These are phyloP conservation scores for Auxenochlorella pyrenoidosa DNA, from an alignment of 139 green algal genomes.

Conservation along the genomic window DNA sequence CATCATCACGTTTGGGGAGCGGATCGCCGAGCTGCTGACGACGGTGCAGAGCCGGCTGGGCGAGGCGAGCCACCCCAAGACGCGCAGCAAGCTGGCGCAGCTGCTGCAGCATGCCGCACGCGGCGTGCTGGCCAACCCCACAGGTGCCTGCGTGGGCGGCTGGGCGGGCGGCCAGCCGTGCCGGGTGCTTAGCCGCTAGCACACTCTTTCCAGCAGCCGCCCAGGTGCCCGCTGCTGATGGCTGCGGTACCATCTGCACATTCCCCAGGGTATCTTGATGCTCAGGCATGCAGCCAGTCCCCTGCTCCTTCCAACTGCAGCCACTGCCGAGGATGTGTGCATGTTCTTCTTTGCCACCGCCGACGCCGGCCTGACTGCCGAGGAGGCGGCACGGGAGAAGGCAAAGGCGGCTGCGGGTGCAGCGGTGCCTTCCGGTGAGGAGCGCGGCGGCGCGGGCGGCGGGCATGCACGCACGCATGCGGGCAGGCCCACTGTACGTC, in stretches of 20 bases:
- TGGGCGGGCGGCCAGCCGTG: too few relatives aligned
- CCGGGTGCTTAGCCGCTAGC: too few relatives aligned
- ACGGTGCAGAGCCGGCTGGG: constrained; percentile 53
- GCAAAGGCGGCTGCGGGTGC: constrained; percentile 34
- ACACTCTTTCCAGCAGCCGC: too few relatives aligned
- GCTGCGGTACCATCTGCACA: too few relatives aligned
- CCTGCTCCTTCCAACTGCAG: constrained; percentile 2
- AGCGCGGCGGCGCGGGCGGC: background rate
- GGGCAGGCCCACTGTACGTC: too few relatives aligned
- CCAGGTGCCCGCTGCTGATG: too few relatives aligned
- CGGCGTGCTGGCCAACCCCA: constrained; percentile 80
- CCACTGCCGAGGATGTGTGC: constrained; percentile 61
- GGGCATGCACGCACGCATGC: background rate
- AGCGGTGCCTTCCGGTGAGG: background rate
- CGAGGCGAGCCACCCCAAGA: constrained; percentile 59
- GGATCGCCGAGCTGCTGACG: constrained; percentile 54
- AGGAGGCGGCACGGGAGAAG: constrained; percentile 32
- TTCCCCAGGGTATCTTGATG: too few relatives aligned
- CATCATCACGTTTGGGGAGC: constrained; percentile 67
- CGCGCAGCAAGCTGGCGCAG: constrained; percentile 71
- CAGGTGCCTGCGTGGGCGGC: background rate
- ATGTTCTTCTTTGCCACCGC: constrained; percentile 65
- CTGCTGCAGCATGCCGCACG: constrained; percentile 72
- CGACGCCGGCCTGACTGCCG: constrained; percentile 35
- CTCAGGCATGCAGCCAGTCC: background rate